A percentile compares a stretch with the other conserved stretches of the same genome.
Conservation (phyloP, 768 basidiomycete genomes). For the Lanmaoa rubissima region DNA sequence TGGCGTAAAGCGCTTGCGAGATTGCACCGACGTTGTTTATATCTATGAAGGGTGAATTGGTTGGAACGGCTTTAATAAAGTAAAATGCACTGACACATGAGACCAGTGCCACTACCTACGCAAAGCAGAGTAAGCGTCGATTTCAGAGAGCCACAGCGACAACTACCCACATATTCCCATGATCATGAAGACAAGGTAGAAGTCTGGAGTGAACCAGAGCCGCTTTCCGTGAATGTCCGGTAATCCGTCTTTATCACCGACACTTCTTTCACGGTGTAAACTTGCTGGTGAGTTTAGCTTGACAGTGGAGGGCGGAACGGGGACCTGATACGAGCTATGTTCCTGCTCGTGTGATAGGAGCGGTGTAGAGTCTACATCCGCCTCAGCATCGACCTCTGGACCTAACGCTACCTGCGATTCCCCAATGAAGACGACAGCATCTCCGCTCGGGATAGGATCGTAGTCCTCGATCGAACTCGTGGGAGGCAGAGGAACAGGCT, state of each 20-base stretch:
- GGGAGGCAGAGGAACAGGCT: slow-evolving; percentile 60
- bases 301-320: slow-evolving; percentile 13
- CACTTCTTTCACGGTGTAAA: neutral
- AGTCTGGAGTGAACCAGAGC: slow-evolving; percentile 53
- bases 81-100: slow-evolving; percentile 58
- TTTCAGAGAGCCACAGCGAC: neutral
- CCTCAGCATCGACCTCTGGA: slow-evolving; percentile 10
- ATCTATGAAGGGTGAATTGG: slow-evolving; percentile 38
- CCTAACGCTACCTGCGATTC: slow-evolving; percentile 17
- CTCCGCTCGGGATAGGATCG: slow-evolving; percentile 16
- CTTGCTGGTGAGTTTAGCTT: slow-evolving; percentile 24
- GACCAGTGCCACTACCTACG: slow-evolving; percentile 66
- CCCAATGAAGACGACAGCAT: slow-evolving; percentile 23
- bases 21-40: slow-evolving; percentile 89
- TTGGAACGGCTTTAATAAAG: neutral
- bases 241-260: slow-evolving; percentile 24
- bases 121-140: neutral
- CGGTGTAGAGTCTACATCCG: slow-evolving; percentile 20
- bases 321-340: slow-evolving; percentile 22
- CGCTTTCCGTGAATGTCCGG: slow-evolving; percentile 55
- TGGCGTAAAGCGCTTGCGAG: slow-evolving; percentile 63
- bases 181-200: slow-evolving; percentile 60
- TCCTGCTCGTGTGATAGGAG: slow-evolving; percentile 22
- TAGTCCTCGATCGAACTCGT: slow-evolving; percentile 28
- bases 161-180: slow-evolving; percentile 52